A percentile compares a stretch with the other conserved stretches of the same genome.
Evolutionary conservation across 2,329 filamentous ascomycete species (phyloP).

Genomic region (Pestalotiopsis sp.): DNA sequence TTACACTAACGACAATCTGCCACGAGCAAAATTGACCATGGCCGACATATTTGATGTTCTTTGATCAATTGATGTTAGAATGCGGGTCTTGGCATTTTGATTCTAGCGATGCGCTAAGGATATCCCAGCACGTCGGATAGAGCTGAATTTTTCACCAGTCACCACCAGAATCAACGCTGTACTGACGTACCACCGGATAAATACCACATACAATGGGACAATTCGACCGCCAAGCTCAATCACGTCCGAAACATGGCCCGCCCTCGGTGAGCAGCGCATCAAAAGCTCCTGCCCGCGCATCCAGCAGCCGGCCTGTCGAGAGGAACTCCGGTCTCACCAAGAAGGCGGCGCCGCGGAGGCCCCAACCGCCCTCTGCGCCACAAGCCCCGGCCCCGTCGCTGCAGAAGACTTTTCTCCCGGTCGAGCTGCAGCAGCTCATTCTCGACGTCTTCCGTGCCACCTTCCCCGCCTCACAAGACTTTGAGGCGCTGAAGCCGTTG

Average conservation of each 20-base stretch:
- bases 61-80: neutral
- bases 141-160: neutral
- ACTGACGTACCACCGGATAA: neutral
- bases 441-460: conserved; percentile 17
- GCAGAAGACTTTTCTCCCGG: conserved; percentile 14
- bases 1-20: no score
- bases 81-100: neutral
- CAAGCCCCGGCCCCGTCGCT: conserved; percentile 10
- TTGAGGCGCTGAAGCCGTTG: conserved; percentile 16
- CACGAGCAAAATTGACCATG: no score
- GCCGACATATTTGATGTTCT: no score
- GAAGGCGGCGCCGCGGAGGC: conserved; percentile 7
- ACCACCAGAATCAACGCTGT: neutral
- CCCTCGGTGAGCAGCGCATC: conserved; percentile 17
- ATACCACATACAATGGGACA: conserved; percentile 12
- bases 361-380: neutral
- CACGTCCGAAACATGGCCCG: conserved; percentile 18
- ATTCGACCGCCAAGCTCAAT: conserved; percentile 18
- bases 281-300: conserved; percentile 15
- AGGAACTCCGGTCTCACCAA: conserved; percentile 15
- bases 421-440: conserved; percentile 17
- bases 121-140: neutral
- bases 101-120: neutral
- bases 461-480: conserved; percentile 19
- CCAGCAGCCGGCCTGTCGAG: conserved; percentile 15